These are phyloP conservation scores for Aspergillus nomiae DNA, from an alignment of 2,329 filamentous ascomycete species.

Conservation along the genomic window DNA sequence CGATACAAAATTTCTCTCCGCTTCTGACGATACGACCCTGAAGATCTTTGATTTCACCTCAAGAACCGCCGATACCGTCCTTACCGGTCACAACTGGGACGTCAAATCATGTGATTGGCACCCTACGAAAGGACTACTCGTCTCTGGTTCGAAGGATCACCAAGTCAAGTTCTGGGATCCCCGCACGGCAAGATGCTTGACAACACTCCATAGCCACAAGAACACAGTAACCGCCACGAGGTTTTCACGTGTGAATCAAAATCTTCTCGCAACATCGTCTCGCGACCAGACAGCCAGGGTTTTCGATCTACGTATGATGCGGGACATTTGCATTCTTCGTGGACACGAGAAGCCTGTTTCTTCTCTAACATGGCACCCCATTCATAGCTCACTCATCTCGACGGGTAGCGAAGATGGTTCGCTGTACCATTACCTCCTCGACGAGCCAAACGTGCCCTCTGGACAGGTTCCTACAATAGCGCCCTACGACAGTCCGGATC, in stretches of 20 bases:
- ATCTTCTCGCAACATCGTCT: conserved; percentile 86
- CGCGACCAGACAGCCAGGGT: conserved; percentile 90
- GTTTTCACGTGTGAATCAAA: conserved; percentile 83
- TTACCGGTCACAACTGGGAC: conserved; percentile 97
- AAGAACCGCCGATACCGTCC: conserved; percentile 76
- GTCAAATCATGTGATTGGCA: conserved; percentile 98
- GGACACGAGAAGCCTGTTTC: conserved; percentile 97
- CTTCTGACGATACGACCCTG: conserved; percentile 87
- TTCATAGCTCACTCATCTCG: conserved; percentile 84
- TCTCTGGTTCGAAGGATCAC: conserved; percentile 97
- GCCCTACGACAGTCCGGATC: conserved; percentile 83
- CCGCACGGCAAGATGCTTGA: conserved; percentile 84
- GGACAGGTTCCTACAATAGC: conserved; percentile 72
- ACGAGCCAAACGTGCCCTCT: conserved; percentile 84
- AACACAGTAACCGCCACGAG: conserved; percentile 92
- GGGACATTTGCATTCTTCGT: conserved; percentile 88
- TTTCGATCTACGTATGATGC: conserved; percentile 97
- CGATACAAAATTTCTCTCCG: conserved; percentile 94
- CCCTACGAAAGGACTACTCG: conserved; percentile 87
- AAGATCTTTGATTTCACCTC: conserved; percentile 97
- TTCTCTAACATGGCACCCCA: conserved; percentile 88
- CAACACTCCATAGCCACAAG: conserved; percentile 94
- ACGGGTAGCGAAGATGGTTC: conserved; percentile 90
- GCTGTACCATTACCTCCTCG: conserved; percentile 90
- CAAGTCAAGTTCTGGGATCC: conserved; percentile 98